phyloP scores from a whole-genome alignment of 306 rosid genomes.

The Senna siamea region DNA sequence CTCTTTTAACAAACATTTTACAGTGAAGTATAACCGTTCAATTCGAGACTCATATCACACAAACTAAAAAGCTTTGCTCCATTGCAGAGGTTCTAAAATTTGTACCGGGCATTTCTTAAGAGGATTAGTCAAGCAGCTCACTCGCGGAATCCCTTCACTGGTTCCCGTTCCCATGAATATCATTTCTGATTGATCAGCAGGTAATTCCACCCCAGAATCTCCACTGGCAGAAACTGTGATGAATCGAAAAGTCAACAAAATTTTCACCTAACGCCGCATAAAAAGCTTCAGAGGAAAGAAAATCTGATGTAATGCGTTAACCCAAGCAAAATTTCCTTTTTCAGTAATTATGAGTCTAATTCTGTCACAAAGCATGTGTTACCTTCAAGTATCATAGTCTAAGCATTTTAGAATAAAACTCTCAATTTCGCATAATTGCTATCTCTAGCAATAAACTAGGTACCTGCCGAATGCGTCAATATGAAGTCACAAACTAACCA shows the following conservation, averaged over 20 bases:
- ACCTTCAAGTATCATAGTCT: not conserved
- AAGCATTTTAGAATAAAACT: not conserved
- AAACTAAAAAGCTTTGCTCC: not conserved
- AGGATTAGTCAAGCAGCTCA: slow-evolving; percentile 88
- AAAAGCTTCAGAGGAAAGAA: not conserved
- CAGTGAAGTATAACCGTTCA: slow-evolving; percentile 27
- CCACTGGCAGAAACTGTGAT: slow-evolving; percentile 50
- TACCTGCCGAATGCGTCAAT: too few relatives aligned
- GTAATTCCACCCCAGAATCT: slow-evolving; percentile 35
- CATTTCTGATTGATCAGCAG: slow-evolving; percentile 57
- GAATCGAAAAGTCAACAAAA: slow-evolving; percentile 41
- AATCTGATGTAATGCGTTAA: not conserved
- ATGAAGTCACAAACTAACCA: not conserved
- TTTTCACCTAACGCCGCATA: slow-evolving; percentile 21
- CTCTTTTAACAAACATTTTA: slow-evolving; percentile 12
- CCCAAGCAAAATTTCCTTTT: slow-evolving; percentile 5
- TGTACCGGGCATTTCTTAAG: slow-evolving; percentile 70
- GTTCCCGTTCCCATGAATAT: slow-evolving; percentile 92
- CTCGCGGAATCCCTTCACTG: slow-evolving; percentile 94
- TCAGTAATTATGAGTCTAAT: too few relatives aligned
- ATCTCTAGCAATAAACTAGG: not conserved
- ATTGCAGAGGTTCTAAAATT: not conserved
- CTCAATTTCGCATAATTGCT: not conserved
- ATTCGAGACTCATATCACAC: slow-evolving; percentile 5
- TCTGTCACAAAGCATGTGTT: too few relatives aligned